Evolutionary conservation across 805 yeast species (phyloP).

Genomic region (Kodamaea fukazawae): DNA sequence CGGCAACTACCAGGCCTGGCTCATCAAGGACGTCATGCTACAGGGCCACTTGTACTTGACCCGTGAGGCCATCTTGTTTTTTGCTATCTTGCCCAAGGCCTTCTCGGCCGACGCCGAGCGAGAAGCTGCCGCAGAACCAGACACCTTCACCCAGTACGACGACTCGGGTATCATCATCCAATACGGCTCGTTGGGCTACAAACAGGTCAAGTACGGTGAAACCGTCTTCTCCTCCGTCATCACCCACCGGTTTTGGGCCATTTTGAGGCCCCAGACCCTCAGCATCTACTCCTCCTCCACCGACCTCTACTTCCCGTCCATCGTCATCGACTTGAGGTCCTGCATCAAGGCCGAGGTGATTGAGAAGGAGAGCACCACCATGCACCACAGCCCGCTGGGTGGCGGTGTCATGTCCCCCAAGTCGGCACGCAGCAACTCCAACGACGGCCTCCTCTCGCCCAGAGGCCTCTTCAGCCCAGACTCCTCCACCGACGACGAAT

Average conservation of each 20-base stretch:
- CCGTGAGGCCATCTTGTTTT: slow-evolving; percentile 58
- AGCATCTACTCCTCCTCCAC: slow-evolving; percentile 68
- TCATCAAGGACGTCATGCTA: slow-evolving; percentile 73
- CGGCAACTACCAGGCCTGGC: slow-evolving; percentile 74
- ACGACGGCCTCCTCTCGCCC: slow-evolving; percentile 8
- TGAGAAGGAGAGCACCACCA: slow-evolving; percentile 18
- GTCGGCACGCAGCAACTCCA: not conserved
- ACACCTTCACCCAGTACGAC: slow-evolving; percentile 15
- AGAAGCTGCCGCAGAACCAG: not conserved
- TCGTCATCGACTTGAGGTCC: slow-evolving; percentile 67
- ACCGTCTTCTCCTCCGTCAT: slow-evolving; percentile 30
- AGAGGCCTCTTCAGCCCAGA: slow-evolving; percentile 1
- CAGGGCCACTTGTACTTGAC: slow-evolving; percentile 87
- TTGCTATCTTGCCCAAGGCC: slow-evolving; percentile 69
- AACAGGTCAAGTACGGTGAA: slow-evolving; percentile 39
- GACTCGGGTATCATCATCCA: slow-evolving; percentile 29
- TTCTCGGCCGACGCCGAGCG: slow-evolving; percentile 9
- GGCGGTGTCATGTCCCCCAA: slow-evolving; percentile 3
- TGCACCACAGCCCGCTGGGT: not conserved
- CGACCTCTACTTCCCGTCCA: slow-evolving; percentile 79
- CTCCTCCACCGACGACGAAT: slow-evolving; percentile 18
- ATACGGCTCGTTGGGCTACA: slow-evolving; percentile 38
- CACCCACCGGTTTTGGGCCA: slow-evolving; percentile 72
- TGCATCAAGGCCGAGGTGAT: slow-evolving; percentile 60
- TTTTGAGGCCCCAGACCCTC: slow-evolving; percentile 65